A percentile compares a stretch with the other conserved stretches of the same genome.
These are phyloP conservation scores for Aurinia saxatilis DNA, from an alignment of 345 rosid genomes.

Conservation along the genomic window DNA sequence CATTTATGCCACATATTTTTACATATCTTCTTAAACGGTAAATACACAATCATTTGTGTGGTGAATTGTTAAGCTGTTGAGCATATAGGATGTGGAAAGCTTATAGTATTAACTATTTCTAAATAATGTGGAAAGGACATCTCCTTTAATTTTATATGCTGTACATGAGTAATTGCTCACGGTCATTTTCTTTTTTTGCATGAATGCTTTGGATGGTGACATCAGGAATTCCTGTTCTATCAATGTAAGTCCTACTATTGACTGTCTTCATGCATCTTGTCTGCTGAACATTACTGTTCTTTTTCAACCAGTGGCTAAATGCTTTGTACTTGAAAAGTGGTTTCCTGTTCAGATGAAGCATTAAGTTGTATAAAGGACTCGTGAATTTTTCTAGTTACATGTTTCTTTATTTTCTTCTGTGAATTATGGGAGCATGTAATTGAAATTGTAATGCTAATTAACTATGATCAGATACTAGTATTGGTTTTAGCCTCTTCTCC, in stretches of 20 bases:
- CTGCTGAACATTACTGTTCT: slow-evolving; percentile 9
- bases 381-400: neutral
- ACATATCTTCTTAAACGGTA: neutral
- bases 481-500: neutral
- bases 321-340: neutral
- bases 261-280: slow-evolving; percentile 12
- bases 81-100: neutral
- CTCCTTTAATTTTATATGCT: neutral
- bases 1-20: neutral
- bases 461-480: neutral
- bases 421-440: neutral
- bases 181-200: slow-evolving; percentile 25
- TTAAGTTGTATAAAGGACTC: neutral
- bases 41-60: neutral
- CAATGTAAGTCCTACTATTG: slow-evolving; percentile 66
- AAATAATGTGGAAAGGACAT: neutral
- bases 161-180: slow-evolving; percentile 11
- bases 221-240: slow-evolving; percentile 95
- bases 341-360: neutral
- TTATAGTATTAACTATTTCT: neutral
- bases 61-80: neutral
- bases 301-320: neutral
- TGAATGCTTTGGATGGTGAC: slow-evolving; percentile 39
- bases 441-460: neutral
- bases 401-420: neutral